Conservation (phyloP, 1,139 yeast species). For the Tardiomyces depauwii region DNA sequence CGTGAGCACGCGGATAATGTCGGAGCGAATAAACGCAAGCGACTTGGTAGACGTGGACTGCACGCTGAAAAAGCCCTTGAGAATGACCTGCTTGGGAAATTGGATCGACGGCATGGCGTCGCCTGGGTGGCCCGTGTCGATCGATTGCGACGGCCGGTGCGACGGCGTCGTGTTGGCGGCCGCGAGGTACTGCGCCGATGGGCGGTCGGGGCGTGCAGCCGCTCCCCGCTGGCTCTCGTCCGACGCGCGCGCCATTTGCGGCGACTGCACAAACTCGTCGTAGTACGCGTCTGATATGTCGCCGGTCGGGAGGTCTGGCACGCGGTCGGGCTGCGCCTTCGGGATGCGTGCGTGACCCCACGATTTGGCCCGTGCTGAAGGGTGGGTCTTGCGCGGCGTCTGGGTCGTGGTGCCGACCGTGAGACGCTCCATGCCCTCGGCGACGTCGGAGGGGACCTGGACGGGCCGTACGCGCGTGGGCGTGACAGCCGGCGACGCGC, state of each 20-base stretch:
- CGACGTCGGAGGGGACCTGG: neutral
- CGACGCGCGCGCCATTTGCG: slow-evolving; percentile 27
- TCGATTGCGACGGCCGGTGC: slow-evolving; percentile 5
- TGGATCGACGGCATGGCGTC: slow-evolving; percentile 87
- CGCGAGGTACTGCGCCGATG: neutral
- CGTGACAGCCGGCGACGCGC: neutral
- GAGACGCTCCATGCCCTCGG: neutral
- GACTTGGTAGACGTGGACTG: slow-evolving; percentile 94
- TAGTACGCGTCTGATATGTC: slow-evolving; percentile 48
- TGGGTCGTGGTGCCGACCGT: neutral
- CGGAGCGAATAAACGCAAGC: slow-evolving; percentile 76
- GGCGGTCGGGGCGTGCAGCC: neutral
- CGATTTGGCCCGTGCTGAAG: slow-evolving; percentile 83
- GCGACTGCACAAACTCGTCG: slow-evolving; percentile 39
- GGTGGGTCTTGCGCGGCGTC: slow-evolving; percentile 40
- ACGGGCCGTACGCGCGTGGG: neutral
- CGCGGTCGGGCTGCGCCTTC: neutral
- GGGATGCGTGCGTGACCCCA: slow-evolving; percentile 59
- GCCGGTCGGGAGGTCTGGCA: slow-evolving; percentile 35
- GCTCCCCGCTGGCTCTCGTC: slow-evolving; percentile 3
- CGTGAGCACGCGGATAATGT: slow-evolving; percentile 67
- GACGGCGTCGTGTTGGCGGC: slow-evolving; percentile 14
- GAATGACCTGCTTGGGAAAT: slow-evolving; percentile 79
- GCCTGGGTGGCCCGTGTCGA: slow-evolving; percentile 2
- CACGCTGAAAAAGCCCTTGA: slow-evolving; percentile 91